phyloP scores from a whole-genome alignment of 2,329 filamentous ascomycete species.

The Coniella vitis region DNA sequence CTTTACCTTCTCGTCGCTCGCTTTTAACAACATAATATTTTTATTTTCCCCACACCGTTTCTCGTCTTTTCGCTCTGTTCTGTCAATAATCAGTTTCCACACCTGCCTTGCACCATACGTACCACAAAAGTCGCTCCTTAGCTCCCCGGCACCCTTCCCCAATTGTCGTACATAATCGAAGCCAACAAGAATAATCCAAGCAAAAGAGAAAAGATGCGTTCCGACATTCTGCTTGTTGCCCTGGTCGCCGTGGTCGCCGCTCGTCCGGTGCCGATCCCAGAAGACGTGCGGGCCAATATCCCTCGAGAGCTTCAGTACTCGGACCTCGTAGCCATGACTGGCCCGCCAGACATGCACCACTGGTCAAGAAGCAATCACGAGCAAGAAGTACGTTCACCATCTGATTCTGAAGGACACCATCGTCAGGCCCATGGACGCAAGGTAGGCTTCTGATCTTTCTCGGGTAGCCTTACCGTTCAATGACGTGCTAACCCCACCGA shows the following conservation, averaged over 20 bases:
- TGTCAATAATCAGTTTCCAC: not conserved
- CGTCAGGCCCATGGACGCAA: not conserved
- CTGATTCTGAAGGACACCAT: not conserved
- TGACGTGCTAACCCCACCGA: not conserved
- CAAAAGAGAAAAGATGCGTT: not conserved
- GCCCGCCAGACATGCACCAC: not conserved
- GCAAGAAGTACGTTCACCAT: not conserved
- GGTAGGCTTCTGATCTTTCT: not conserved
- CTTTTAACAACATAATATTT: too few species aligned
- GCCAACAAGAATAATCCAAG: too few species aligned
- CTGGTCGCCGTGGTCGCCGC: constrained; percentile 2
- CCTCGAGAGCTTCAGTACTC: constrained; percentile 3
- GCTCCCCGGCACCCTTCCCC: too few species aligned
- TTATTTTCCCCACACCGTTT: too few species aligned
- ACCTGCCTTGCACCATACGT: not conserved
- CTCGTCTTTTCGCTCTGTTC: too few species aligned
- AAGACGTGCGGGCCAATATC: not conserved
- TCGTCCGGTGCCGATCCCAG: not conserved
- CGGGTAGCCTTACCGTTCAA: too few species aligned
- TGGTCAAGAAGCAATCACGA: not conserved
- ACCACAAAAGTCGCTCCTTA: too few species aligned
- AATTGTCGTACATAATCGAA: too few species aligned
- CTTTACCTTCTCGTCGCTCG: too few species aligned
- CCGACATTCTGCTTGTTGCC: not conserved
- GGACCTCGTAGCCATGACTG: not conserved